Percentiles rank a stretch among this genome's conserved stretches.
These are phyloP conservation scores for Radiomyces spectabilis DNA, from an alignment of 192 early-diverging fungal genomes.

Conservation along the genomic window DNA sequence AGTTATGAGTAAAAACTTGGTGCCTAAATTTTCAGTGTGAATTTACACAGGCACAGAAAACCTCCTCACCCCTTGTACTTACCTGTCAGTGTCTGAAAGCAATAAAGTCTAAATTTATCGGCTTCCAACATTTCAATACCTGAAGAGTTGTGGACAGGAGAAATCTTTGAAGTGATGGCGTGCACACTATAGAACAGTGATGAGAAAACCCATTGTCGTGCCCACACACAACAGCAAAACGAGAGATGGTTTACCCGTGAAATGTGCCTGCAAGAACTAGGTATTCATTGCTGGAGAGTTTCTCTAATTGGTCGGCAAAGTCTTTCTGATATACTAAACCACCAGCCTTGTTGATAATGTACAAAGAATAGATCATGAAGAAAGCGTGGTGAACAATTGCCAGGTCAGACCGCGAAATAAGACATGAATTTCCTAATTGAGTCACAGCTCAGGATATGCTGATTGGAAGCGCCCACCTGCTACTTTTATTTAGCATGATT, in stretches of 20 bases:
- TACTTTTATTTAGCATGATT: too few species aligned
- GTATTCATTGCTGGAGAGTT: constrained; percentile 91
- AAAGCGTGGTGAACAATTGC: too few species aligned
- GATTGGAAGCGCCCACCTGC: too few species aligned
- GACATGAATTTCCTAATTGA: not conserved
- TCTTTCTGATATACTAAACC: constrained; percentile 92
- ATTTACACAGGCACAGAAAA: too few species aligned
- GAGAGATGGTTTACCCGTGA: constrained; percentile 60
- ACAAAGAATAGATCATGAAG: constrained; percentile 71
- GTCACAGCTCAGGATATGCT: too few species aligned
- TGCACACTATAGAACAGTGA: constrained; percentile 71
- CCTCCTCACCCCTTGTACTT: too few species aligned
- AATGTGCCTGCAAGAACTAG: constrained; percentile 97
- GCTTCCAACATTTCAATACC: constrained; percentile 93
- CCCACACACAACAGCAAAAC: too few species aligned
- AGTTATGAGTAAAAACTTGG: constrained; percentile 90
- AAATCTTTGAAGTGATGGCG: constrained; percentile 89
- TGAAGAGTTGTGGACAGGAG: constrained; percentile 69
- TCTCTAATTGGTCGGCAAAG: constrained; percentile 74
- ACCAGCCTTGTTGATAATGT: constrained; percentile 87
- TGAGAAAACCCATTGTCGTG: too few species aligned
- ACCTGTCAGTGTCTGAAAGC: constrained; percentile 93
- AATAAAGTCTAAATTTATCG: constrained; percentile 84
- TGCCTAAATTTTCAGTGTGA: too few species aligned
- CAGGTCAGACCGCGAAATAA: too few species aligned